Conservation (phyloP, 768 basidiomycete genomes). For the Russula foetens region DNA sequence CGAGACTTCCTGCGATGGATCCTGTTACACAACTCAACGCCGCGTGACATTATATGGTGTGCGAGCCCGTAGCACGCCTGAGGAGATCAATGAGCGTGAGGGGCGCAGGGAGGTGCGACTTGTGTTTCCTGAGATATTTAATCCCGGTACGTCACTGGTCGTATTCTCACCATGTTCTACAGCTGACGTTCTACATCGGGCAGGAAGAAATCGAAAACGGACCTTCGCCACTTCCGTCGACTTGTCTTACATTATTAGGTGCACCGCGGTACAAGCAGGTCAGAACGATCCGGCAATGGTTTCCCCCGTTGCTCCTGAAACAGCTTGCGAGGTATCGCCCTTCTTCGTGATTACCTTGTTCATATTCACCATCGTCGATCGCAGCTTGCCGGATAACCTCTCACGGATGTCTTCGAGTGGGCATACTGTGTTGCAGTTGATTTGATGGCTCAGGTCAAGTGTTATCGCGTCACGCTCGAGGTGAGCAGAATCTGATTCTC, state of each 20-base stretch:
- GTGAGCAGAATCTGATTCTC: slow-evolving; percentile 30
- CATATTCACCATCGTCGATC: neutral
- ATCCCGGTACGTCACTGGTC: slow-evolving; percentile 4
- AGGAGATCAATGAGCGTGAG: slow-evolving; percentile 60
- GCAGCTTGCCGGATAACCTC: slow-evolving; percentile 7
- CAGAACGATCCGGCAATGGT: slow-evolving; percentile 60
- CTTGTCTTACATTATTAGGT: slow-evolving; percentile 39
- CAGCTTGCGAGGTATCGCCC: slow-evolving; percentile 38
- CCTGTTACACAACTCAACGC: slow-evolving; percentile 61
- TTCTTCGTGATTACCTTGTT: neutral
- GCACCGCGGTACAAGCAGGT: slow-evolving; percentile 73
- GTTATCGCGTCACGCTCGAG: slow-evolving; percentile 62
- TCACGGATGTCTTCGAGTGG: slow-evolving; percentile 33
- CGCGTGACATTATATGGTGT: slow-evolving; percentile 63
- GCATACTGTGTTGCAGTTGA: slow-evolving; percentile 51
- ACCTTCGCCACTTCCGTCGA: slow-evolving; percentile 23
- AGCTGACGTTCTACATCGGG: neutral
- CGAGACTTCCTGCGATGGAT: slow-evolving; percentile 66
- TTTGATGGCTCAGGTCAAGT: slow-evolving; percentile 52
- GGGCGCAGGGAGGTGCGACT: slow-evolving; percentile 63
- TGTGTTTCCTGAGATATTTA: slow-evolving; percentile 58
- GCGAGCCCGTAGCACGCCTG: slow-evolving; percentile 59
- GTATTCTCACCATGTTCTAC: neutral
- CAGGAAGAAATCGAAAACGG: neutral
- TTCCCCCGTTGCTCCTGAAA: slow-evolving; percentile 60